phyloP scores from a whole-genome alignment of 140 eudicot genomes.

The Oenanthe javanica region DNA sequence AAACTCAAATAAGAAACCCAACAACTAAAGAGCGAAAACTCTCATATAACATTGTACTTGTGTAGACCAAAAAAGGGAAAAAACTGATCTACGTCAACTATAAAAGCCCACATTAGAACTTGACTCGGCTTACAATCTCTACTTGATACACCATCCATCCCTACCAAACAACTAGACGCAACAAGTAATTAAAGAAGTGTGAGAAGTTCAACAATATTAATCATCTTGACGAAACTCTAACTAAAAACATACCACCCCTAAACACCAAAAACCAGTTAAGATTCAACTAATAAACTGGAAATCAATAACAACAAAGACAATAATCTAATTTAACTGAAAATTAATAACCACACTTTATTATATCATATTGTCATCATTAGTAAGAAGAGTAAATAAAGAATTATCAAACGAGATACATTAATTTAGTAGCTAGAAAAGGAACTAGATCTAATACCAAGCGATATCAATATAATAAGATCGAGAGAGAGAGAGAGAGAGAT shows the following conservation, averaged over 20 bases:
- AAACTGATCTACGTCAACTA: neutral
- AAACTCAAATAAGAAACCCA: neutral
- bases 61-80: neutral
- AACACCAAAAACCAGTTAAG: neutral
- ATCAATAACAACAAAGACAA: neutral
- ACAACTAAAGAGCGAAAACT: neutral
- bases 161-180: neutral
- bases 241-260: neutral
- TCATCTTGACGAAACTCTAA: no score
- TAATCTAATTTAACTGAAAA: neutral
- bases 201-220: neutral
- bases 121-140: neutral
- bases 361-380: neutral
- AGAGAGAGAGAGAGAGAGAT: constrained; percentile 6
- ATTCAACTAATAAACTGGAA: neutral
- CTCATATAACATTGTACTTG: neutral
- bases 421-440: neutral
- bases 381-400: no score
- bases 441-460: neutral
- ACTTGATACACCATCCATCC: neutral
- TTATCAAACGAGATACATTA: neutral
- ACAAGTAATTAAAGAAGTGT: neutral
- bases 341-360: neutral
- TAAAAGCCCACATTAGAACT: neutral
- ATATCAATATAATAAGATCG: neutral